These are phyloP conservation scores for Gossypium rotundifolium DNA, from an alignment of 345 rosid genomes.

Conservation along the genomic window DNA sequence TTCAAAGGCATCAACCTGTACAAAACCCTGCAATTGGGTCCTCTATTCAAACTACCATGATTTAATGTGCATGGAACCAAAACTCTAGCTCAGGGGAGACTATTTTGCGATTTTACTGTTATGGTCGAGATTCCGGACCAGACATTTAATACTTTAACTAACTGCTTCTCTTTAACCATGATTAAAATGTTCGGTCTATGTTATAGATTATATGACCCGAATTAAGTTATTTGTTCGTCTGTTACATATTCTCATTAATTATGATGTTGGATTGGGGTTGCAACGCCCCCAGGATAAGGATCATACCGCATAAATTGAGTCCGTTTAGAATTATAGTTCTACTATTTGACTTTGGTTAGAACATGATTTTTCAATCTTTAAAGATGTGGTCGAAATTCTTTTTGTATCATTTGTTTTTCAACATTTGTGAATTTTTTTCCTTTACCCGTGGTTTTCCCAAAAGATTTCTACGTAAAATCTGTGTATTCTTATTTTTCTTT, in stretches of 20 bases:
- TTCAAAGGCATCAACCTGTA: not conserved
- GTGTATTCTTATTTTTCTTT: too few relatives aligned
- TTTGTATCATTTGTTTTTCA: too few relatives aligned
- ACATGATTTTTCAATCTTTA: rapidly evolving
- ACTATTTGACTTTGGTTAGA: too few relatives aligned
- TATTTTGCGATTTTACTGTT: not conserved
- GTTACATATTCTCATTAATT: too few relatives aligned
- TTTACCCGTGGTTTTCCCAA: too few relatives aligned
- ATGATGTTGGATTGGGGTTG: too few relatives aligned
- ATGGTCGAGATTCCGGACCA: not conserved
- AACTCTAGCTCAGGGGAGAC: not conserved
- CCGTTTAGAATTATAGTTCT: rapidly evolving
- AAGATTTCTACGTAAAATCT: rapidly evolving
- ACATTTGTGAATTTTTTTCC: too few relatives aligned
- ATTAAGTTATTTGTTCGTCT: too few relatives aligned
- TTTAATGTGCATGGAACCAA: not conserved
- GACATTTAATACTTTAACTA: not conserved
- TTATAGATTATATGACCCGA: too few relatives aligned
- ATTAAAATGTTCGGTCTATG: too few relatives aligned
- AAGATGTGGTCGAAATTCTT: too few relatives aligned
- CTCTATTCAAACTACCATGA: not conserved
- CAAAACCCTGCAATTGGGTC: not conserved
- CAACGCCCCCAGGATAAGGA: rapidly evolving
- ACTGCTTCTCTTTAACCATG: not conserved
- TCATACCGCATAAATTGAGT: too few relatives aligned